A percentile compares a stretch with the other conserved stretches of the same genome.
phyloP scores from a whole-genome alignment of 2,329 filamentous ascomycete species.

The Chaetomiaceae sp. region DNA sequence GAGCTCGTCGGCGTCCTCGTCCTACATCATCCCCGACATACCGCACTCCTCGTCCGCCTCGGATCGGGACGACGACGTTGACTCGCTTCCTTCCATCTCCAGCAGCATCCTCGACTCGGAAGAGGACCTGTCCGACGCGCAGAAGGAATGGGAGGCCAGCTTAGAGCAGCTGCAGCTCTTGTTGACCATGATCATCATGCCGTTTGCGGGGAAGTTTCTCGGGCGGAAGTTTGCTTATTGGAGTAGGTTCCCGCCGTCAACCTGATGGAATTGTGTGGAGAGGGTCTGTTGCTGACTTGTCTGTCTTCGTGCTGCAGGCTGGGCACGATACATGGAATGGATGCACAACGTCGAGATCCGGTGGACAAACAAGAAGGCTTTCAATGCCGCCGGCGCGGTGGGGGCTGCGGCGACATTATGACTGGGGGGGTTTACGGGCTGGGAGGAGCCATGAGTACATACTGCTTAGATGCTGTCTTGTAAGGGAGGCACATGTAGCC shows the following conservation, averaged over 20 bases:
- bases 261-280: background rate
- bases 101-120: slow-evolving; percentile 50
- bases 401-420: slow-evolving; percentile 56
- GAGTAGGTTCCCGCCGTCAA: slow-evolving; percentile 59
- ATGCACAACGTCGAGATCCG: slow-evolving; percentile 73
- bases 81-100: slow-evolving; percentile 60
- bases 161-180: slow-evolving; percentile 90
- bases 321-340: slow-evolving; percentile 94
- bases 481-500: background rate
- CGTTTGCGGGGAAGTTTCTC: slow-evolving; percentile 91
- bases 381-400: slow-evolving; percentile 60
- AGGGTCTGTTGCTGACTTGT: slow-evolving; percentile 8
- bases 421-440: slow-evolving; percentile 21
- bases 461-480: slow-evolving; percentile 6
- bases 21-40: slow-evolving; percentile 49
- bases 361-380: slow-evolving; percentile 58
- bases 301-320: slow-evolving; percentile 57
- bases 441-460: slow-evolving; percentile 14
- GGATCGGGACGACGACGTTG: slow-evolving; percentile 48
- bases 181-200: slow-evolving; percentile 89
- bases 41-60: slow-evolving; percentile 34
- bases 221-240: slow-evolving; percentile 94
- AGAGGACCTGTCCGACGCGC: slow-evolving; percentile 70
- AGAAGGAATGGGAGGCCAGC: slow-evolving; percentile 91
- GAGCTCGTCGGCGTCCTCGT: slow-evolving; percentile 44